A percentile compares a stretch with the other conserved stretches of the same genome.
Conservation (phyloP, 768 basidiomycete genomes). For the Phanerochaete carnosa region DNA sequence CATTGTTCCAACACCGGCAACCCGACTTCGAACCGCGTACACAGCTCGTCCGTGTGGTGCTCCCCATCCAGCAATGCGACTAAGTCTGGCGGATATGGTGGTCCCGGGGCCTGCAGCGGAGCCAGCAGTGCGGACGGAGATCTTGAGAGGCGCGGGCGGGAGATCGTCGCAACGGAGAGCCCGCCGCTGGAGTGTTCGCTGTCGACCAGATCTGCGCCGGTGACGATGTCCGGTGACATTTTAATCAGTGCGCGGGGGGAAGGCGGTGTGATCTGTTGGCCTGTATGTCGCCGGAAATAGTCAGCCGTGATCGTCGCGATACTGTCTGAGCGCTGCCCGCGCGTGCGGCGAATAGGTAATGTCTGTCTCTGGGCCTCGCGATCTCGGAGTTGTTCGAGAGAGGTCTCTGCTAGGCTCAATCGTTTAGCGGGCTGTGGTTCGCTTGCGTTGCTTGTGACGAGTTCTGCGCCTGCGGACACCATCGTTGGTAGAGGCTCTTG, state of each 20-base stretch:
- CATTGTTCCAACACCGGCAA: conserved; percentile 81
- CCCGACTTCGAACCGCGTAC: conserved; percentile 74
- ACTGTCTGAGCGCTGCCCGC: conserved; percentile 11
- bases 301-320: conserved; percentile 8
- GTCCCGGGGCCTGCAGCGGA: conserved; percentile 28
- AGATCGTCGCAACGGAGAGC: conserved; percentile 20
- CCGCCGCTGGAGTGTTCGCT: conserved; percentile 25
- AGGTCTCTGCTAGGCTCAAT: conserved; percentile 65
- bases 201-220: conserved; percentile 15
- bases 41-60: conserved; percentile 90
- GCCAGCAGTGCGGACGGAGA: conserved; percentile 55
- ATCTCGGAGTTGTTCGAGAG: conserved; percentile 60
- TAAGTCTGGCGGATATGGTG: conserved; percentile 55
- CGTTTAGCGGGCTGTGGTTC: conserved; percentile 30
- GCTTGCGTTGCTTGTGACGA: conserved; percentile 21
- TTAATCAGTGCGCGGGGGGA: conserved; percentile 1
- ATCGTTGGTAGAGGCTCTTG: conserved; percentile 21
- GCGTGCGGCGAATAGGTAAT: background rate
- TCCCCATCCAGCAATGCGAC: conserved; percentile 74
- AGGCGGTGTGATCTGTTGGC: background rate
- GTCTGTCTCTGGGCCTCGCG: conserved; percentile 16
- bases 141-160: conserved; percentile 49
- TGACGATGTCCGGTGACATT: conserved; percentile 11
- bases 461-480: conserved; percentile 26
- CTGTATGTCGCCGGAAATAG: background rate